Conservation (phyloP, 805 yeast species). For the Metschnikowia drakensbergensis region DNA sequence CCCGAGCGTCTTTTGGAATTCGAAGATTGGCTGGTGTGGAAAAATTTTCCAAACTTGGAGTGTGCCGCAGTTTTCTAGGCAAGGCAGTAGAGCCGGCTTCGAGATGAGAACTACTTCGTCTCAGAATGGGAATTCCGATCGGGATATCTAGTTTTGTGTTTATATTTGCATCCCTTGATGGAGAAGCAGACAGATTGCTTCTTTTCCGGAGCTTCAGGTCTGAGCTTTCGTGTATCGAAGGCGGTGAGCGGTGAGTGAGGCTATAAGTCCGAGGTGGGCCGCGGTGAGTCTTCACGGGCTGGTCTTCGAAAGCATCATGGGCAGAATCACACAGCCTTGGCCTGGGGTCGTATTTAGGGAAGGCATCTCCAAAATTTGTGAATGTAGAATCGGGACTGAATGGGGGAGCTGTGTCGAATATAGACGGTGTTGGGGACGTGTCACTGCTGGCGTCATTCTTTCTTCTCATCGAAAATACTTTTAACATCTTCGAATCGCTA, state of each 20-base stretch:
- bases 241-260: background rate
- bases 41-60: background rate
- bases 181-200: background rate
- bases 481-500: background rate
- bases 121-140: background rate
- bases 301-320: background rate
- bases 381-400: slow-evolving; percentile 8
- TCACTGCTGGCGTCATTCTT: slow-evolving; percentile 6
- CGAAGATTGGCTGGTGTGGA: background rate
- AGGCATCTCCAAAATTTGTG: background rate
- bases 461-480: background rate
- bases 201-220: background rate
- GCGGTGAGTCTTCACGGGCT: background rate
- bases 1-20: background rate
- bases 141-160: background rate
- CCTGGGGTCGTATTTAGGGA: background rate
- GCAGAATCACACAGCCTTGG: background rate
- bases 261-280: background rate
- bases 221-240: background rate
- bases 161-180: background rate
- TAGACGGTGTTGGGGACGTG: slow-evolving; percentile 10
- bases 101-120: background rate
- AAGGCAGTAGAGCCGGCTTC: background rate
- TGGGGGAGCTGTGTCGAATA: slow-evolving; percentile 16
- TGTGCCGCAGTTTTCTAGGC: background rate